Conservation (phyloP, 805 yeast species). For the Kazachstania psychrophila region DNA sequence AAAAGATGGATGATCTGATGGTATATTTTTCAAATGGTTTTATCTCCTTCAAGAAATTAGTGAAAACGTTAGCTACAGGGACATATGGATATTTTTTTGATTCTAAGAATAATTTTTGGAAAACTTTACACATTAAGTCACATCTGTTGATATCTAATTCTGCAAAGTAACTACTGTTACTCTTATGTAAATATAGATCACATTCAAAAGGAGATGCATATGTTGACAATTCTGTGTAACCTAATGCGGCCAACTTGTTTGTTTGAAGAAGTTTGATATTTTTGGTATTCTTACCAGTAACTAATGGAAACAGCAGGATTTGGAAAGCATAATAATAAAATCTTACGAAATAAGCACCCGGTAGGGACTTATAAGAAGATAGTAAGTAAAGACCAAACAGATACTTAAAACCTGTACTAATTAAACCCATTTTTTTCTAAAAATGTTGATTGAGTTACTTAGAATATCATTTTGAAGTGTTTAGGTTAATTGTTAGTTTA, state of each 20-base stretch:
- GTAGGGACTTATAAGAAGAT: constrained; percentile 49
- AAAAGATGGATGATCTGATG: constrained; percentile 50
- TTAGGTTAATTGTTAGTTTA: too few species aligned
- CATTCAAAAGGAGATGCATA: constrained; percentile 71
- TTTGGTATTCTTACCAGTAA: constrained; percentile 17
- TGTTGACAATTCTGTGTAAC: constrained; percentile 36
- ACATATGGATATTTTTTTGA: constrained; percentile 44
- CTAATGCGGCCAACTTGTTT: constrained; percentile 31
- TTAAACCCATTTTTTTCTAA: constrained; percentile 3
- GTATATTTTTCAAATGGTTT: constrained; percentile 51
- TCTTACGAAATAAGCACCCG: constrained; percentile 55
- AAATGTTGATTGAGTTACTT: background rate
- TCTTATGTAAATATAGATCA: constrained; percentile 81
- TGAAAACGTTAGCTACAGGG: constrained; percentile 68
- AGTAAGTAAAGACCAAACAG: constrained; percentile 12
- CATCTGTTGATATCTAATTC: constrained; percentile 78
- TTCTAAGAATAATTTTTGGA: constrained; percentile 47
- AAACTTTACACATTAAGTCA: constrained; percentile 44
- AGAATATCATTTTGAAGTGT: background rate
- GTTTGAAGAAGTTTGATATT: constrained; percentile 15
- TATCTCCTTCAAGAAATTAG: constrained; percentile 65
- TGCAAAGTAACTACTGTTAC: constrained; percentile 73
- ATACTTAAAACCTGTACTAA: constrained; percentile 9
- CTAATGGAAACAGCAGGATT: constrained; percentile 34
- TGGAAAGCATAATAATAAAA: constrained; percentile 44